Evolutionary conservation across 352 stramenopile species (phyloP), one percentile per base, ranked within the genome.

Genomic region (Blastocystis sp.): DNA sequence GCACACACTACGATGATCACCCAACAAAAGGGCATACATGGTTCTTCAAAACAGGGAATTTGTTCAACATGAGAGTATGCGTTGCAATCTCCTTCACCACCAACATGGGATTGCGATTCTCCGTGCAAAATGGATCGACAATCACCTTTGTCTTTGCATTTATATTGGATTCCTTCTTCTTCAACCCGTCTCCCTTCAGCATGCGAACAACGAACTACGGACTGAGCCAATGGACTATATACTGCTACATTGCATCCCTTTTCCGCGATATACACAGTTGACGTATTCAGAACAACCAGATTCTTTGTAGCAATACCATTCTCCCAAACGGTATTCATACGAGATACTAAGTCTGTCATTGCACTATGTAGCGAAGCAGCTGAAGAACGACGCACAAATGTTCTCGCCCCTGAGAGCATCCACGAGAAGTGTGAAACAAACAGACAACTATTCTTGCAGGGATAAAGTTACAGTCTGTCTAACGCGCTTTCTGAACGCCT

Each of bases 41-140:
- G n/a, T 87, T 74, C 24, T 74, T 61, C 42, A 87, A 19, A 11
- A 87, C 77, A 76, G 77, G 65, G 34, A 87, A 87, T 54, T 87
- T 87, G 24, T 87, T 87, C 21, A 87, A 43, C 65, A 87, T 43
- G 14, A 87, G 54, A 24, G 54, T 62, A 59, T 87, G 34, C 10
- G 40, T 74, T 28, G 69, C 63, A 59, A 76, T 54, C 24, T 74
- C 42, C 19, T 76, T 48, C 28, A 87, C 77, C 17, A 87, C 7
- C 14, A 87, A 42, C 34, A 62, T 11, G 4, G 24, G 38, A 63
- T 77, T 69, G 28, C 61, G 19, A 43, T 74, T 77, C 17, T 81
- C 77, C 3, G 43, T 43, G 11, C 19, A 21, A 77, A 87, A 87
- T 76, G 77, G 77, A 76, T 87, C 77, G 14, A 52, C 38, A 28